phyloP scores from a whole-genome alignment of 805 yeast species.

The Ogataea methylovora region DNA sequence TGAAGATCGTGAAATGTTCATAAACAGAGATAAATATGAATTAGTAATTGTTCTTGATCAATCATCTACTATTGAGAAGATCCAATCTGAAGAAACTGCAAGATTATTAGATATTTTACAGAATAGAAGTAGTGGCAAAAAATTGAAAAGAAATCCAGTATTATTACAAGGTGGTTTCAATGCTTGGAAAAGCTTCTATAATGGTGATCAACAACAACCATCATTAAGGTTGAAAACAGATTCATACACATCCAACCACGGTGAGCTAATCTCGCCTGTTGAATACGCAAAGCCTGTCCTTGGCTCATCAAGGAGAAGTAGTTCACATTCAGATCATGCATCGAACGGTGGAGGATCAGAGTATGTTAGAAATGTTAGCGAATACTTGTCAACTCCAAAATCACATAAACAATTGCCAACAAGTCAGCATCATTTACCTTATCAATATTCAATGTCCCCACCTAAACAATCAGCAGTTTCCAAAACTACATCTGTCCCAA shows the following conservation, averaged over 20 bases:
- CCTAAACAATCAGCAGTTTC: neutral
- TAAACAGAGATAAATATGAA: conserved; percentile 46
- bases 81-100: conserved; percentile 15
- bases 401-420: neutral
- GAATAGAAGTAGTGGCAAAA: conserved; percentile 27
- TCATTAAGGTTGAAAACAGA: neutral
- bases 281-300: conserved; percentile 12
- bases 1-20: conserved; percentile 47
- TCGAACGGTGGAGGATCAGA: conserved; percentile 5
- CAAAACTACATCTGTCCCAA: neutral
- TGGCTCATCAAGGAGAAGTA: conserved; percentile 8
- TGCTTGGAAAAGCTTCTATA: conserved; percentile 42
- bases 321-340: conserved; percentile 1
- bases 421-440: neutral
- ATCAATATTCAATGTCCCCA: neutral
- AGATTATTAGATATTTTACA: conserved; percentile 31
- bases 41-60: conserved; percentile 60
- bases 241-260: neutral
- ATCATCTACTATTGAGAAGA: conserved; percentile 17
- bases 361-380: conserved; percentile 15
- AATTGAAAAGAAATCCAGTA: conserved; percentile 33
- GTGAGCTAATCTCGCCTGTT: conserved; percentile 9
- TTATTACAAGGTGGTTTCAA: conserved; percentile 52
- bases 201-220: neutral
- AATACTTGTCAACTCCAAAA: conserved; percentile 9